phyloP scores from a whole-genome alignment of 2,329 filamentous ascomycete genomes.

The Sordariomycetes sp. region DNA sequence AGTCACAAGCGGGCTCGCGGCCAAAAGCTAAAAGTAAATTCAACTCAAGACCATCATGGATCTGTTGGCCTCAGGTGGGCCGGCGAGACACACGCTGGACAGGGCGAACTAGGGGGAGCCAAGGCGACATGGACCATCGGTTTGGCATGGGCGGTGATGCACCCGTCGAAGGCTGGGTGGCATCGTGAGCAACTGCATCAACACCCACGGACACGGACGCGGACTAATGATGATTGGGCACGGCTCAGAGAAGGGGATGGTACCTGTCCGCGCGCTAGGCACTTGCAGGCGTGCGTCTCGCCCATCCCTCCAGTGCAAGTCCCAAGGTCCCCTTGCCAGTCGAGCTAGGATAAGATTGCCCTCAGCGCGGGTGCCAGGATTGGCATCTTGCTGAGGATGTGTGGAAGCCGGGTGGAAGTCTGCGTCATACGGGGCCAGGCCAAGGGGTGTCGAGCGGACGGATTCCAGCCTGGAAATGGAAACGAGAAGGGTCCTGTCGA shows the following conservation, averaged over 20 bases:
- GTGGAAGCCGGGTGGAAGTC: slow-evolving; percentile 6
- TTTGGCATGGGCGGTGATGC: slow-evolving; percentile 4
- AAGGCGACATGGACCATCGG: slow-evolving; percentile 1
- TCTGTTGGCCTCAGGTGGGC: slow-evolving; percentile 4
- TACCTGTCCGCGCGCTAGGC: too few species aligned
- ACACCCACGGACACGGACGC: too few species aligned
- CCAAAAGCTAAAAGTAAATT: slow-evolving; percentile 1
- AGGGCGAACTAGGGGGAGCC: not conserved
- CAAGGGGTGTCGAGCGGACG: slow-evolving; percentile 24
- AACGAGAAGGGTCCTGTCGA: slow-evolving; percentile 7
- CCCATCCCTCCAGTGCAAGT: too few species aligned
- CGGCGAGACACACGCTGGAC: not conserved
- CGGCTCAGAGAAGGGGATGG: too few species aligned
- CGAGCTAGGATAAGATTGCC: not conserved
- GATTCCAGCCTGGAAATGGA: slow-evolving; percentile 15
- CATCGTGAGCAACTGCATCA: too few species aligned
- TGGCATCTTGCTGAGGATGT: slow-evolving; percentile 11
- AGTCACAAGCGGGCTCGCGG: not conserved
- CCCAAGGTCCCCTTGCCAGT: not conserved
- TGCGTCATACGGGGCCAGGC: slow-evolving; percentile 17
- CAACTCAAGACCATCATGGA: slow-evolving; percentile 1
- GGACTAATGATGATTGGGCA: too few species aligned
- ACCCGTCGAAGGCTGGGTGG: slow-evolving; percentile 5
- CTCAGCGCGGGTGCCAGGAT: slow-evolving; percentile 1
- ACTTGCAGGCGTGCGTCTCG: too few species aligned